Evolutionary conservation across 1,139 yeast species (phyloP).

Genomic region (Lodderomyces margitis): DNA sequence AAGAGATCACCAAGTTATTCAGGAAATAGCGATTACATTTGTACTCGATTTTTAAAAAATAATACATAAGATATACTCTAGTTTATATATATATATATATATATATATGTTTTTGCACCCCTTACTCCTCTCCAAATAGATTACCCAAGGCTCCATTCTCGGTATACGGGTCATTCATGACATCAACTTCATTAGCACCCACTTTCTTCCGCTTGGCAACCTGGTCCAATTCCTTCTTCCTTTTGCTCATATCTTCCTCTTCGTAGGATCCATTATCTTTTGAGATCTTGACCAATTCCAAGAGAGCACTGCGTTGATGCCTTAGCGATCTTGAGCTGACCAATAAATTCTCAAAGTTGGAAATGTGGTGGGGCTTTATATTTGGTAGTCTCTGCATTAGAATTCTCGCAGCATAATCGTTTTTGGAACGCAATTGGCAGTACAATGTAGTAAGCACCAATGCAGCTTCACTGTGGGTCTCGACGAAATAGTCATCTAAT

Average conservation of each 20-base stretch:
- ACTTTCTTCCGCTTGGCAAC: slow-evolving; percentile 39
- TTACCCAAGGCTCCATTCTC: slow-evolving; percentile 57
- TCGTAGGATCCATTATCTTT: slow-evolving; percentile 29
- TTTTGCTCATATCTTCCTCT: slow-evolving; percentile 40
- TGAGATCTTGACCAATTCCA: slow-evolving; percentile 58
- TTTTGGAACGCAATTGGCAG: slow-evolving; percentile 65
- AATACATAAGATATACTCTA: background rate
- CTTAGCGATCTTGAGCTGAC: slow-evolving; percentile 62
- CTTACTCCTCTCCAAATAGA: slow-evolving; percentile 13
- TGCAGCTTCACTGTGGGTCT: slow-evolving; percentile 89
- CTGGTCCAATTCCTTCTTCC: slow-evolving; percentile 51
- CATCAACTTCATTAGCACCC: slow-evolving; percentile 43
- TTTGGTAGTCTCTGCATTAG: slow-evolving; percentile 46
- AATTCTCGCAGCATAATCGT: slow-evolving; percentile 52
- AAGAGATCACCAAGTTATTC: slow-evolving; percentile 18
- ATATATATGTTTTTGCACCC: background rate
- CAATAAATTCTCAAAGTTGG: slow-evolving; percentile 58
- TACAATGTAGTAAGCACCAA: slow-evolving; percentile 80
- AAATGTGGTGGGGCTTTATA: slow-evolving; percentile 43
- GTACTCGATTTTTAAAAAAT: background rate
- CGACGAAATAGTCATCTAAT: slow-evolving; percentile 74
- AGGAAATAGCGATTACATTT: background rate
- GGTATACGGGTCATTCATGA: slow-evolving; percentile 65
- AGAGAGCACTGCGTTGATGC: slow-evolving; percentile 71
- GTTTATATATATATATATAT: slow-evolving; percentile 1